These are phyloP conservation scores for Diaporthe batatas DNA, from an alignment of 2,329 filamentous ascomycete species.

Conservation along the genomic window DNA sequence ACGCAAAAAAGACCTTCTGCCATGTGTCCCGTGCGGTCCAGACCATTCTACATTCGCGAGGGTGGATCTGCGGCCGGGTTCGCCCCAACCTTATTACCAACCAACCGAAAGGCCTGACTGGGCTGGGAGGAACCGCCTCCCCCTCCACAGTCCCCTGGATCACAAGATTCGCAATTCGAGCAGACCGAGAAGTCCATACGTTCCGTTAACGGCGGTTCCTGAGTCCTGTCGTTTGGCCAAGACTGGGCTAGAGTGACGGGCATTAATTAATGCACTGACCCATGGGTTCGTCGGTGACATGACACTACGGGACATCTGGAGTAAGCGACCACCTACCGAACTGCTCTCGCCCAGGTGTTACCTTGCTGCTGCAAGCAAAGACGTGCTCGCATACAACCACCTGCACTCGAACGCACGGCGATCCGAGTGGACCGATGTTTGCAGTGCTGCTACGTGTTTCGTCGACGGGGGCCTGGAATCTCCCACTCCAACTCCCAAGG, in stretches of 20 bases:
- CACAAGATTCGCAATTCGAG: conserved; percentile 8
- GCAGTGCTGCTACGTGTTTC: conserved; percentile 20
- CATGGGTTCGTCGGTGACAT: neutral
- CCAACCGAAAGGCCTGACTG: neutral
- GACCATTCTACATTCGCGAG: neutral
- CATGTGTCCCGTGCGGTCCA: conserved; percentile 26
- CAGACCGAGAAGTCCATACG: neutral
- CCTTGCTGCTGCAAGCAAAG: neutral
- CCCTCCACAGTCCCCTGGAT: neutral
- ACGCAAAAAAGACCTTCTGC: too few species aligned
- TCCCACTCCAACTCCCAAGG: neutral
- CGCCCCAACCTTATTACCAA: conserved; percentile 35
- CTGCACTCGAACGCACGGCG: neutral
- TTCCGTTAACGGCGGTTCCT: conserved; percentile 29
- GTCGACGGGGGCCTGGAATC: neutral
- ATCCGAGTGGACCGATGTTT: conserved; percentile 15
- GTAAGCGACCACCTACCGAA: neutral
- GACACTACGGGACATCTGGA: too few species aligned
- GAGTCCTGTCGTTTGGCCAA: conserved; percentile 10
- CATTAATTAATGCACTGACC: conserved; percentile 19
- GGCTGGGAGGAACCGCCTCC: neutral
- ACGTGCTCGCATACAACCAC: neutral
- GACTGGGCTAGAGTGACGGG: conserved; percentile 13
- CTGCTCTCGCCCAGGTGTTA: neutral
- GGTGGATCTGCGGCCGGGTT: conserved; percentile 32